Percentiles rank a stretch among this genome's conserved stretches.
Conservation (phyloP, 2,329 filamentous ascomycete species). For the Chaetomiaceae sp. region DNA sequence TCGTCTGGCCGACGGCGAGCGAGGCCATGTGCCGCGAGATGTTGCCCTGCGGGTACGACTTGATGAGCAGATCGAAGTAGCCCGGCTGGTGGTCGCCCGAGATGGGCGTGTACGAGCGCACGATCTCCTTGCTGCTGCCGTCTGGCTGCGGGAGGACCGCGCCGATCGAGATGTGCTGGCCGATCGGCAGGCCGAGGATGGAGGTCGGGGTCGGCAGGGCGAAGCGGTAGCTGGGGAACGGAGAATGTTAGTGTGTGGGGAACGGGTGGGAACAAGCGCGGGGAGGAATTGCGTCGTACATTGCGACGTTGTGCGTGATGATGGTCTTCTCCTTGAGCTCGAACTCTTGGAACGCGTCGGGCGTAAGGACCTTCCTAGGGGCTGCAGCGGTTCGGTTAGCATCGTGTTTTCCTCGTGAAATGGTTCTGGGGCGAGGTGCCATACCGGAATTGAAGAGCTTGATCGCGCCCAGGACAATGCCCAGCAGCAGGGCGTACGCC, state of each 20-base stretch:
- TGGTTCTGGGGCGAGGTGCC: slow-evolving; percentile 32
- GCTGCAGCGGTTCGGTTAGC: slow-evolving; percentile 43
- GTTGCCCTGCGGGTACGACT: slow-evolving; percentile 95
- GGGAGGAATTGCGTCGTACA: slow-evolving; percentile 49
- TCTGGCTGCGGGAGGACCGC: slow-evolving; percentile 63
- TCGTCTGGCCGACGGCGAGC: slow-evolving; percentile 74
- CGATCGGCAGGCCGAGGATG: slow-evolving; percentile 93
- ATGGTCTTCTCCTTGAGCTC: slow-evolving; percentile 90
- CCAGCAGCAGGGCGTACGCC: slow-evolving; percentile 62
- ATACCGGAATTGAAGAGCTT: slow-evolving; percentile 68
- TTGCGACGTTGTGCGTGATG: slow-evolving; percentile 96
- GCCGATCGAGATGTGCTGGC: slow-evolving; percentile 96
- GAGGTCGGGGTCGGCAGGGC: slow-evolving; percentile 68
- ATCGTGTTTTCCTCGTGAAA: not conserved
- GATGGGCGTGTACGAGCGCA: slow-evolving; percentile 89
- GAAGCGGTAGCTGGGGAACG: slow-evolving; percentile 70
- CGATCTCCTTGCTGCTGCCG: slow-evolving; percentile 73
- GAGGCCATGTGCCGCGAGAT: slow-evolving; percentile 90
- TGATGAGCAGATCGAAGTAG: slow-evolving; percentile 94
- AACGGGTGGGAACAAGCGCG: no score
- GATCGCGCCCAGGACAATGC: slow-evolving; percentile 59
- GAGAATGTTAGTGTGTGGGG: slow-evolving; percentile 1
- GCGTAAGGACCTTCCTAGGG: slow-evolving; percentile 77
- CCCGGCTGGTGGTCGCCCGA: slow-evolving; percentile 83
- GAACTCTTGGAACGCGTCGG: slow-evolving; percentile 83